Evolutionary conservation across 2,329 filamentous ascomycete genomes (phyloP).

Genomic region (Elsinoe perseae): DNA sequence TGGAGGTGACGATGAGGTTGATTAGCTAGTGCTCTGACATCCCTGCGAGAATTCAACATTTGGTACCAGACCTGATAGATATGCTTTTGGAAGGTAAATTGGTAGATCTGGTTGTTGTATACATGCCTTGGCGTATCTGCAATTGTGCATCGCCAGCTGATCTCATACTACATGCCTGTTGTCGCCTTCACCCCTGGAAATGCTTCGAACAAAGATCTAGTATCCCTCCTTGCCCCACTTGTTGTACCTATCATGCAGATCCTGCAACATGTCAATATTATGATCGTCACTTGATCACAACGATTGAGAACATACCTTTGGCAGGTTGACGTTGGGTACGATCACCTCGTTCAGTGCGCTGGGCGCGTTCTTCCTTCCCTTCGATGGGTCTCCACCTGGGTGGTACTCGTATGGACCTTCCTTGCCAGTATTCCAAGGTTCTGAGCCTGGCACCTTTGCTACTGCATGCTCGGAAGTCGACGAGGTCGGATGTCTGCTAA

Average conservation of each 20-base stretch:
- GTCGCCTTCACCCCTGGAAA: background rate
- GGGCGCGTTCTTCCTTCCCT: conserved; percentile 77
- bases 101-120: background rate
- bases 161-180: background rate
- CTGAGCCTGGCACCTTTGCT: conserved; percentile 64
- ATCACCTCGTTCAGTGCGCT: conserved; percentile 93
- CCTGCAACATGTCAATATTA: conserved; percentile 41
- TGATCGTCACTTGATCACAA: background rate
- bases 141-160: background rate
- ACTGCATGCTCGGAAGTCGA: conserved; percentile 74
- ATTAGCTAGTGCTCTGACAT: too few species aligned
- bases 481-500: conserved; percentile 76
- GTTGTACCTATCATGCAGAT: conserved; percentile 95
- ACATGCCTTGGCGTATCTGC: background rate
- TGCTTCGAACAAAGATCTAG: conserved; percentile 31
- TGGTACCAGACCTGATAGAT: background rate
- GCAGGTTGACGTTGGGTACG: conserved; percentile 85
- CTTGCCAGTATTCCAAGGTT: conserved; percentile 77
- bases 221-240: conserved; percentile 99
- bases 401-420: conserved; percentile 57
- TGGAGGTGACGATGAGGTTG: conserved; percentile 34
- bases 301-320: conserved; percentile 56
- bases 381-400: conserved; percentile 72
- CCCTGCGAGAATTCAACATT: background rate
- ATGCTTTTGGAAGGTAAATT: background rate